phyloP scores from a whole-genome alignment of 164 flowering plant species.

The Piper longum region DNA sequence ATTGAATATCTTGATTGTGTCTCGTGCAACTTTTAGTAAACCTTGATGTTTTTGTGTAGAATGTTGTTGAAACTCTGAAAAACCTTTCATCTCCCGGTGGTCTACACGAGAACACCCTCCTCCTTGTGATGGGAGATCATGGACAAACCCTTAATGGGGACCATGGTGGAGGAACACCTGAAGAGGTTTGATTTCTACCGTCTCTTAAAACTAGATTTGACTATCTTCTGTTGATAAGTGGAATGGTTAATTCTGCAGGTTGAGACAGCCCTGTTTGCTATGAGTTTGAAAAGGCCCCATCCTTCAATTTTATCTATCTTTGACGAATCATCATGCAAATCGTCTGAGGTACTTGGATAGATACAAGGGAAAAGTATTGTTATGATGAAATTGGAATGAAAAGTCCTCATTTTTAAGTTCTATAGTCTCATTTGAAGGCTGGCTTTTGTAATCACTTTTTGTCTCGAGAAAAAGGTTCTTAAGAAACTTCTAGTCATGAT shows the following conservation, averaged over 20 bases:
- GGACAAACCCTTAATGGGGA: constrained; percentile 97
- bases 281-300: constrained; percentile 51
- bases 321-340: constrained; percentile 37
- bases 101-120: constrained; percentile 74
- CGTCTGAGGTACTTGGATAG: constrained; percentile 34
- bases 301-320: constrained; percentile 24
- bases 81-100: constrained; percentile 76
- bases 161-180: constrained; percentile 97
- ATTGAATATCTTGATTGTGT: background rate
- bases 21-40: background rate
- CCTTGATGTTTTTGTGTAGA: constrained; percentile 22
- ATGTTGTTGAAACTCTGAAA: constrained; percentile 52
- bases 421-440: no score
- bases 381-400: background rate
- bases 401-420: no score
- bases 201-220: background rate
- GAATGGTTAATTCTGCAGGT: constrained; percentile 39
- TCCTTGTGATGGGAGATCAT: constrained; percentile 98
- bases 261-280: constrained; percentile 85
- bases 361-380: background rate
- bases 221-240: background rate
- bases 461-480: no score
- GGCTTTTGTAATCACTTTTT: no score
- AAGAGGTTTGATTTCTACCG: constrained; percentile 45
- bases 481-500: no score